Conservation (phyloP, 2,329 filamentous ascomycete genomes). For the Calonectria pteridis region DNA sequence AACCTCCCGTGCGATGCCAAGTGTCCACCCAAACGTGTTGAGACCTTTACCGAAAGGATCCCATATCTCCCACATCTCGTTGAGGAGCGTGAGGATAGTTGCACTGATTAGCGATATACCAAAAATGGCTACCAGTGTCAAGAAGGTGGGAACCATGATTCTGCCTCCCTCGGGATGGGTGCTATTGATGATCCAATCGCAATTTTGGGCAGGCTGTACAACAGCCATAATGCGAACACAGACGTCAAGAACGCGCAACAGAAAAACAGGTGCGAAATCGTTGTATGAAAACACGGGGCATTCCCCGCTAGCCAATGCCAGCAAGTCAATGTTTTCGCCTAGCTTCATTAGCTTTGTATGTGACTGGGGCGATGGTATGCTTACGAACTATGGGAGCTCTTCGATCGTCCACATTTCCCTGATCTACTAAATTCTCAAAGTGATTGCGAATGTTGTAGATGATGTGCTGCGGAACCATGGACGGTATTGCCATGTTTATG, state of each 20-base stretch:
- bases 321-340: conserved; percentile 44
- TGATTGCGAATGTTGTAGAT: conserved; percentile 44
- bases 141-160: conserved; percentile 3
- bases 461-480: conserved; percentile 40
- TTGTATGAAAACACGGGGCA: conserved; percentile 29
- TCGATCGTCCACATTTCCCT: conserved; percentile 29
- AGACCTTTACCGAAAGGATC: conserved; percentile 38
- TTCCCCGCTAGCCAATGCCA: conserved; percentile 36
- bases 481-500: conserved; percentile 20
- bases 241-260: conserved; percentile 34
- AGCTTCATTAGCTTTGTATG: neutral
- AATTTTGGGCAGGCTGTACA: conserved; percentile 32
- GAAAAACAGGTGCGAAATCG: conserved; percentile 34
- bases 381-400: conserved; percentile 40
- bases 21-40: conserved; percentile 42
- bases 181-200: conserved; percentile 31
- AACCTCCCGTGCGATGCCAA: conserved; percentile 45
- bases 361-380: neutral
- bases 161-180: neutral
- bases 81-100: conserved; percentile 32
- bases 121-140: conserved; percentile 9
- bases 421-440: conserved; percentile 43
- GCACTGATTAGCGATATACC: conserved; percentile 26
- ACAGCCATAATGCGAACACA: conserved; percentile 27
- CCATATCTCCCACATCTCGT: conserved; percentile 44